A percentile compares a stretch with the other conserved stretches of the same genome.
Conservation (phyloP, 805 yeast genomes). For the Kockiozyma suomiensis region DNA sequence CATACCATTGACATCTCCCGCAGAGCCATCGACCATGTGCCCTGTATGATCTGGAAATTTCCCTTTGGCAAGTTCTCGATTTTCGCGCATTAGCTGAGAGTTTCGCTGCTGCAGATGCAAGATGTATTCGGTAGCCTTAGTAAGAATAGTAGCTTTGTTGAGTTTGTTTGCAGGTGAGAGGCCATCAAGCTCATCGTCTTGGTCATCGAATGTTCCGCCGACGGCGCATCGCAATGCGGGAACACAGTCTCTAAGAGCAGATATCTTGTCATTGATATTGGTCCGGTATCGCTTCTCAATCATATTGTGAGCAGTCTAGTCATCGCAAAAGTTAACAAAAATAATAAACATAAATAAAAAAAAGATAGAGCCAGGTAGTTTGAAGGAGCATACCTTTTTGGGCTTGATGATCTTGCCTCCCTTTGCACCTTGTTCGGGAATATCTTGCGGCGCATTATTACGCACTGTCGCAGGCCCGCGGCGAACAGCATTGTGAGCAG, state of each 20-base stretch:
- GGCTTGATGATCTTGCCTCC: slow-evolving; percentile 40
- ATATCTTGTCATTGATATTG: slow-evolving; percentile 70
- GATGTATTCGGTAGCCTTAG: slow-evolving; percentile 81
- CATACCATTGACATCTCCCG: neutral
- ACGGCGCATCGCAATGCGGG: slow-evolving; percentile 72
- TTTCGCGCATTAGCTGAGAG: slow-evolving; percentile 52
- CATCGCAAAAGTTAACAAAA: too few relatives aligned
- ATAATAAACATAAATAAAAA: too few relatives aligned
- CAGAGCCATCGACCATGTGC: slow-evolving; percentile 4
- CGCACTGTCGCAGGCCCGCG: slow-evolving; percentile 10
- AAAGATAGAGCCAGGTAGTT: too few relatives aligned
- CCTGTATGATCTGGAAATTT: slow-evolving; percentile 13
- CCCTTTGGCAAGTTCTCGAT: slow-evolving; percentile 49
- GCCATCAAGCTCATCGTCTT: slow-evolving; percentile 66
- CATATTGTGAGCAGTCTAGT: slow-evolving; percentile 71
- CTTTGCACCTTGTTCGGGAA: slow-evolving; percentile 25
- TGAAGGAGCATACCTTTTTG: slow-evolving; percentile 39
- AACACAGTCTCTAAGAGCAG: slow-evolving; percentile 72
- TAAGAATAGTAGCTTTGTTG: slow-evolving; percentile 74
- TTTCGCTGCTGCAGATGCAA: slow-evolving; percentile 68
- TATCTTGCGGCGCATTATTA: neutral
- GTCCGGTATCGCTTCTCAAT: slow-evolving; percentile 81
- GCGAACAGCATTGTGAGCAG: slow-evolving; percentile 20
- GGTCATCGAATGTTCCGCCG: slow-evolving; percentile 39
- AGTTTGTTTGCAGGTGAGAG: slow-evolving; percentile 72